These are phyloP conservation scores for Fusarium ambrosium DNA, from an alignment of 2,329 filamentous ascomycete species.

Conservation along the genomic window DNA sequence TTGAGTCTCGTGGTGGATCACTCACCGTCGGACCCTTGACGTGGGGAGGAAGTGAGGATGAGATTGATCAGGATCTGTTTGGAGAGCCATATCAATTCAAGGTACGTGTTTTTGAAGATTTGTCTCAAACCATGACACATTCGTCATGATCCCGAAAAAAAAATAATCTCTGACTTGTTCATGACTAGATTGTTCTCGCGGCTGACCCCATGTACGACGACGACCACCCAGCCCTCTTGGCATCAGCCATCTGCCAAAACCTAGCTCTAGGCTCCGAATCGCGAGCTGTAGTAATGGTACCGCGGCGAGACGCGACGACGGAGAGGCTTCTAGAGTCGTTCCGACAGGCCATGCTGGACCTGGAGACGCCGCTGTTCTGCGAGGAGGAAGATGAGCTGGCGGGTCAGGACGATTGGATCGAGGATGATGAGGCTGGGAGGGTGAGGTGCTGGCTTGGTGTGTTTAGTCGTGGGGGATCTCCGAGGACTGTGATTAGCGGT, in stretches of 20 bases:
- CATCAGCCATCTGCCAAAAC: conserved; percentile 77
- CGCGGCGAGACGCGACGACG: conserved; percentile 78
- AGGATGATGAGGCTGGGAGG: conserved; percentile 59
- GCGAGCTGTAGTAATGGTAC: conserved; percentile 83
- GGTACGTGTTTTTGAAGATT: conserved; percentile 48
- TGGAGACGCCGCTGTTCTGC: conserved; percentile 62
- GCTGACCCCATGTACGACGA: conserved; percentile 92
- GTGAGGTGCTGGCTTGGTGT: conserved; percentile 80
- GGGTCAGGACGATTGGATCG: conserved; percentile 81
- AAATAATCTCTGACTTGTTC: conserved; percentile 14
- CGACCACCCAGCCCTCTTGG: conserved; percentile 82
- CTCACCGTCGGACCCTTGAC: conserved; percentile 77
- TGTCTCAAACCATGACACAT: conserved; percentile 12
- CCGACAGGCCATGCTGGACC: conserved; percentile 68
- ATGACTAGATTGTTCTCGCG: conserved; percentile 76
- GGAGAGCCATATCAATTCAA: conserved; percentile 64
- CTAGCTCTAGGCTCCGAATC: conserved; percentile 69
- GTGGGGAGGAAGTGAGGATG: conserved; percentile 72
- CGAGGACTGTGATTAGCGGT: conserved; percentile 23
- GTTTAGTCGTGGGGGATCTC: conserved; percentile 58
- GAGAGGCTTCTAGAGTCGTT: conserved; percentile 74
- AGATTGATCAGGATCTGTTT: conserved; percentile 61
- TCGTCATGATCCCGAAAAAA: not conserved
- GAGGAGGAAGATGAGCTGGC: conserved; percentile 73
- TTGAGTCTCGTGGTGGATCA: conserved; percentile 68